These are phyloP conservation scores for Cutaneotrichosporon arboriforme DNA, from an alignment of 1,284 basidiomycete species.

Conservation along the genomic window DNA sequence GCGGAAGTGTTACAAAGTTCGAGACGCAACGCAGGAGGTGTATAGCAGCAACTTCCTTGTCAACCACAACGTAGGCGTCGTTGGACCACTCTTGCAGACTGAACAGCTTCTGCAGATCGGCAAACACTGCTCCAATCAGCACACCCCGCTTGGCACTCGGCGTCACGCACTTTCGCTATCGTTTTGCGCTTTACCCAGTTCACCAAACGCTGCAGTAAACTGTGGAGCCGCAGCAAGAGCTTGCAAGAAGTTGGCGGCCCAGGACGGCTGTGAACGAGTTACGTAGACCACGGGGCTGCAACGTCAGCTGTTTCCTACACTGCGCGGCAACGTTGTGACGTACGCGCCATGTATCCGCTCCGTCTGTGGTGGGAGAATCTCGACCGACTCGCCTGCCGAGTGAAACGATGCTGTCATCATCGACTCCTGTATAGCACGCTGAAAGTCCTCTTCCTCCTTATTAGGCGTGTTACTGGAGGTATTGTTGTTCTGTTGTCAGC, in stretches of 20 bases:
- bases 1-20: background rate
- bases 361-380: constrained; percentile 16
- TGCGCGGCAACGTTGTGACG: constrained; percentile 8
- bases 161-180: background rate
- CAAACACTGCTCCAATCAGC: background rate
- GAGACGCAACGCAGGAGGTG: background rate
- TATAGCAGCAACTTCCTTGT: background rate
- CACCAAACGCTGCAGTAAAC: constrained; percentile 22
- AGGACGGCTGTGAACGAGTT: constrained; percentile 17
- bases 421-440: constrained; percentile 41
- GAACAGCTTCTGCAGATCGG: constrained; percentile 1
- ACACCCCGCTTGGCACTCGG: background rate
- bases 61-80: constrained; percentile 5
- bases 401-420: constrained; percentile 45
- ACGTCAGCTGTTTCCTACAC: background rate
- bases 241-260: constrained; percentile 33
- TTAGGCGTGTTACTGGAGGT: constrained; percentile 1
- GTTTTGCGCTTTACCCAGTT: background rate
- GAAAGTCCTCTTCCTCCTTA: constrained; percentile 39
- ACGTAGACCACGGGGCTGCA: constrained; percentile 11
- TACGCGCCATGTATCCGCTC: constrained; percentile 28
- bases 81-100: background rate
- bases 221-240: constrained; percentile 38
- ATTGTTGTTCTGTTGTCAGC: background rate
- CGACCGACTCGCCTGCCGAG: constrained; percentile 17